A percentile compares a stretch with the other conserved stretches of the same genome.
Conservation (phyloP, 495 filamentous ascomycete genomes). For the Aspergillus leporis region DNA sequence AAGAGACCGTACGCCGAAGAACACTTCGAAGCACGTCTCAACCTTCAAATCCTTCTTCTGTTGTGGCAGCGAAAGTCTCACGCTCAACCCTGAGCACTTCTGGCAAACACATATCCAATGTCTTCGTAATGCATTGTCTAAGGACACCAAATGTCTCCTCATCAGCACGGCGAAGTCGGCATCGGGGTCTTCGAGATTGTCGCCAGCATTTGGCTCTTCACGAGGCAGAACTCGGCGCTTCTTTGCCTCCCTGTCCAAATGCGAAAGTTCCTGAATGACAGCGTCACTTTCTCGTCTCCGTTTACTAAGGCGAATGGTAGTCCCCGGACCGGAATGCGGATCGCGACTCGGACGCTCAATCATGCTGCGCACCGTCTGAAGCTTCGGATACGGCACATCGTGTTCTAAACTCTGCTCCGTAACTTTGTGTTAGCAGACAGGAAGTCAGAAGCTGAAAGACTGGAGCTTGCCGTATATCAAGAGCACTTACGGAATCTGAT, state of each 20-base stretch:
- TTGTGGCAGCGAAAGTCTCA: constrained; percentile 28
- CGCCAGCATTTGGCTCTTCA: constrained; percentile 23
- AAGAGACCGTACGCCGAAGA: constrained; percentile 29
- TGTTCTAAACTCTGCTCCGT: constrained; percentile 20
- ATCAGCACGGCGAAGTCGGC: constrained; percentile 28
- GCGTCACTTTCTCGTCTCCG: constrained; percentile 27
- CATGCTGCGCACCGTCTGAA: constrained; percentile 17
- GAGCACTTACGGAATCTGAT: constrained; percentile 22
- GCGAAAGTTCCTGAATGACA: constrained; percentile 26
- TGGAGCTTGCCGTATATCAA: constrained; percentile 21
- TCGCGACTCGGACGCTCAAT: constrained; percentile 21
- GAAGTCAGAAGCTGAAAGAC: constrained; percentile 14
- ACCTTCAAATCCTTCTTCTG: constrained; percentile 16
- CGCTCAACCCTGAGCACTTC: constrained; percentile 34
- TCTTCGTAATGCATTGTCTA: constrained; percentile 29
- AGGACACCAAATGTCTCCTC: constrained; percentile 29
- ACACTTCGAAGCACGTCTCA: constrained; percentile 26
- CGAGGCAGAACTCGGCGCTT: constrained; percentile 32
- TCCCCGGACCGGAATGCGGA: constrained; percentile 18
- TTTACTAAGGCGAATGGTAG: constrained; percentile 27
- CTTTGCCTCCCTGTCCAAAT: constrained; percentile 26
- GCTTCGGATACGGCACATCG: constrained; percentile 20
- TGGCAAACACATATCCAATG: constrained; percentile 33
- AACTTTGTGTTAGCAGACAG: constrained; percentile 22
- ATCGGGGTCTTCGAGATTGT: constrained; percentile 23